Percentiles rank a stretch among this genome's conserved stretches.
Conservation (phyloP, 306 rosid genomes). For the Astragalus glycyphyllos region DNA sequence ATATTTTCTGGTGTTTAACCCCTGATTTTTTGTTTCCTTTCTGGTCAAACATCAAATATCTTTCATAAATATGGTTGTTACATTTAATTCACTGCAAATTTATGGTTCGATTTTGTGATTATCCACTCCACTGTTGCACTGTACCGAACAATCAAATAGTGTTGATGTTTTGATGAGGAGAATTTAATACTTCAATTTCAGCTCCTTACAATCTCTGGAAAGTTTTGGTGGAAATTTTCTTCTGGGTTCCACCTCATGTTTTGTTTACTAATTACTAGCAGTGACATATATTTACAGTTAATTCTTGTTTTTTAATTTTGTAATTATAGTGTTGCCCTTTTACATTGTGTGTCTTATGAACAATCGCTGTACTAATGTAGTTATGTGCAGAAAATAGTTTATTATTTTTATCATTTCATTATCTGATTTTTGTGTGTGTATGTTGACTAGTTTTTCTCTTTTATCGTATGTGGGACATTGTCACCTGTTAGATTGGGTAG, state of each 20-base stretch:
- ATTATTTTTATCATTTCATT: constrained; percentile 14
- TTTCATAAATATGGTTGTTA: neutral
- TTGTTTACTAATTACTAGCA: neutral
- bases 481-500: constrained; percentile 5
- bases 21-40: constrained; percentile 24
- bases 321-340: constrained; percentile 11
- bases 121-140: constrained; percentile 3
- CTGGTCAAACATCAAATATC: constrained; percentile 31
- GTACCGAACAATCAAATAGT: neutral
- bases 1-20: constrained; percentile 40
- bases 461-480: constrained; percentile 19
- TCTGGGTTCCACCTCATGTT: constrained; percentile 19
- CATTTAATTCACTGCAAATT: neutral
- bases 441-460: constrained; percentile 31
- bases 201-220: constrained; percentile 6
- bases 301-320: neutral
- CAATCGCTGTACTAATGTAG: neutral
- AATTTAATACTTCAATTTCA: constrained; percentile 11
- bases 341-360: constrained; percentile 6
- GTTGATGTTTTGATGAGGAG: neutral
- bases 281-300: neutral
- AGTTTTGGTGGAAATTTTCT: constrained; percentile 12
- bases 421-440: constrained; percentile 16
- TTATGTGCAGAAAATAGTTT: neutral
- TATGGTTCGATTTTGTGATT: constrained; percentile 23